These are phyloP conservation scores for Erucastrum elatum DNA, from an alignment of 345 rosid species.

Conservation along the genomic window DNA sequence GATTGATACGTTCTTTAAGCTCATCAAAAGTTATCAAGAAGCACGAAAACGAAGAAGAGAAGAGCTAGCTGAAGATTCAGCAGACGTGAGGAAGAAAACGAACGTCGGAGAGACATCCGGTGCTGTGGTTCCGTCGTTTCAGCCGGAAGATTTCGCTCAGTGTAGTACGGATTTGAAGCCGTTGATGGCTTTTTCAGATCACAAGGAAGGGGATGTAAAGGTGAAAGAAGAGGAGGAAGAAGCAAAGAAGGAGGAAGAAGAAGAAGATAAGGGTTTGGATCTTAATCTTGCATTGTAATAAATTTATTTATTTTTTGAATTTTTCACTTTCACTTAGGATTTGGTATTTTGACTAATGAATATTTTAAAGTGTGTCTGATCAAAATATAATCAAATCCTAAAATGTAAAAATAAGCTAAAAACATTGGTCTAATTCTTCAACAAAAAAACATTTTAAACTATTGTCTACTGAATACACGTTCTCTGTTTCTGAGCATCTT, in stretches of 20 bases:
- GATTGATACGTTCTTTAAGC: slow-evolving; percentile 36
- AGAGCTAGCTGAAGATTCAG: slow-evolving; percentile 13
- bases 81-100: neutral
- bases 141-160: slow-evolving; percentile 35
- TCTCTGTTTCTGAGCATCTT: neutral
- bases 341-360: slow-evolving; percentile 3
- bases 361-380: neutral
- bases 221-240: slow-evolving; percentile 15
- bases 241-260: neutral
- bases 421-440: neutral
- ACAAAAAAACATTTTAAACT: neutral
- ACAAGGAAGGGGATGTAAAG: slow-evolving; percentile 8
- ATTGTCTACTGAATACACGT: neutral
- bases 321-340: slow-evolving; percentile 8
- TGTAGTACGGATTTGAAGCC: slow-evolving; percentile 14
- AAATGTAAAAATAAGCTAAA: neutral
- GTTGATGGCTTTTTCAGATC: slow-evolving; percentile 21
- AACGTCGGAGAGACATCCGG: slow-evolving; percentile 25
- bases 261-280: slow-evolving; percentile 35
- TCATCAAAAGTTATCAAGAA: slow-evolving; percentile 34
- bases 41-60: slow-evolving; percentile 31
- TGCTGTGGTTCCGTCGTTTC: slow-evolving; percentile 34
- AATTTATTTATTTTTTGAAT: neutral
- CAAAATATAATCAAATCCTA: neutral
- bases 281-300: slow-evolving; percentile 36